These are phyloP conservation scores for Populus pruinosa DNA, from an alignment of 345 rosid genomes.

Conservation along the genomic window DNA sequence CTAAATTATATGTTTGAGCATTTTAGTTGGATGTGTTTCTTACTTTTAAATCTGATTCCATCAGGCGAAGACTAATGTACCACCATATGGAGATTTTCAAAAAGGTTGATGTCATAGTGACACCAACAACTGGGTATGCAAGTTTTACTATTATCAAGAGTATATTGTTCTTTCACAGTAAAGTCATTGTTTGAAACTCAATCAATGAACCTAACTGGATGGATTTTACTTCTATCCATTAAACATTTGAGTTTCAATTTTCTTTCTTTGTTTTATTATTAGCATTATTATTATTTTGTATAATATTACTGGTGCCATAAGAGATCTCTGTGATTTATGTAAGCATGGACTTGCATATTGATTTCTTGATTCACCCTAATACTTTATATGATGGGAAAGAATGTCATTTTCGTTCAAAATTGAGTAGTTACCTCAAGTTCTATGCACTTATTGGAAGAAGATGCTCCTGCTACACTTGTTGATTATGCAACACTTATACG, in stretches of 20 bases:
- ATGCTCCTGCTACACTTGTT: not conserved
- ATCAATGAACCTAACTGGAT: not conserved
- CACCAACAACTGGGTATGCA: slow-evolving; percentile 78
- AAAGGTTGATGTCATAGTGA: slow-evolving; percentile 76
- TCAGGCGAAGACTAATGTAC: slow-evolving; percentile 77
- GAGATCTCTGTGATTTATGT: not conserved
- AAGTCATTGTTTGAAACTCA: not conserved
- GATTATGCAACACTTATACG: not conserved
- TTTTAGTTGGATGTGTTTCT: not conserved
- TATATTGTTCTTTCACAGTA: not conserved
- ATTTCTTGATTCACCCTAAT: not conserved
- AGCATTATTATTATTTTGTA: too few relatives aligned
- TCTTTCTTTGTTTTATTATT: not conserved
- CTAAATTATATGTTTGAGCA: not conserved
- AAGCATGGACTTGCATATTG: not conserved
- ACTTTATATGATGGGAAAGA: not conserved
- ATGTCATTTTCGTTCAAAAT: not conserved
- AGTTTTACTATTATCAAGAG: not conserved
- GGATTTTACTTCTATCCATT: not conserved
- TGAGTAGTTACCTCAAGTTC: not conserved
- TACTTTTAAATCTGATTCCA: slow-evolving; percentile 7
- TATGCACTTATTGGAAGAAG: not conserved
- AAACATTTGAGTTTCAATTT: not conserved
- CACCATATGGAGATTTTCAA: slow-evolving; percentile 79
- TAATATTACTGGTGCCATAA: too few relatives aligned